Percentiles rank a stretch among this genome's conserved stretches.
Conservation (phyloP, 2,329 filamentous ascomycete genomes). For the Cordyceps cicadae region DNA sequence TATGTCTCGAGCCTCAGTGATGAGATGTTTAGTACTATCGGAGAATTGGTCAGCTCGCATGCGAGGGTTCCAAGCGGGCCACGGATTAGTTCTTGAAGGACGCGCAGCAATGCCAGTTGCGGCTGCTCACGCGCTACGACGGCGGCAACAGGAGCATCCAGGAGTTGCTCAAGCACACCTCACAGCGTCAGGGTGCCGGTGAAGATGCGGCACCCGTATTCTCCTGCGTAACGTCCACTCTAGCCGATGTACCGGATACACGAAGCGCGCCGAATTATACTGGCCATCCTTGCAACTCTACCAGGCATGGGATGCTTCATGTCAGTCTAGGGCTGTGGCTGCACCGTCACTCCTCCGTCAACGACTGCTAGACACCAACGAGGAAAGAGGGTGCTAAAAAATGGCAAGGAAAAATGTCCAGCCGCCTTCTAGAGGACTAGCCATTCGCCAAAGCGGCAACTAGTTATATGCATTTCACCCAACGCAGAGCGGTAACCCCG, state of each 20-base stretch:
- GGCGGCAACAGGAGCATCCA: too few relatives aligned
- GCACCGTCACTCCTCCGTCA: background rate
- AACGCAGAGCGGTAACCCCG: background rate
- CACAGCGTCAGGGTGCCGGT: background rate
- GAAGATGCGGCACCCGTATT: background rate
- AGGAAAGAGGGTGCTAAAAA: background rate
- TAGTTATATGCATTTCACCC: background rate
- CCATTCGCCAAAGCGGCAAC: background rate
- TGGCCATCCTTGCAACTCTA: background rate
- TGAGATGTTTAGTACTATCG: too few relatives aligned
- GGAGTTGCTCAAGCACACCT: too few relatives aligned
- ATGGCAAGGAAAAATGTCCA: background rate
- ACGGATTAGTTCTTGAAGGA: too few relatives aligned
- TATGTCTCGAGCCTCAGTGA: too few relatives aligned
- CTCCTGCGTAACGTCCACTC: background rate
- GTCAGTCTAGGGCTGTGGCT: background rate
- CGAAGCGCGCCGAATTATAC: background rate
- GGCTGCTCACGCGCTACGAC: too few relatives aligned
- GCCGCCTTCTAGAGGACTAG: background rate
- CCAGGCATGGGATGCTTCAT: background rate
- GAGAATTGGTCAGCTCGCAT: too few relatives aligned
- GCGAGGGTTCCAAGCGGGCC: too few relatives aligned
- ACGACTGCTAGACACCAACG: background rate
- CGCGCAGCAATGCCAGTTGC: too few relatives aligned
- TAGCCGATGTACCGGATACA: background rate